These are phyloP conservation scores for Fraxinus quadrangulata DNA, from an alignment of 257 asterid genomes.

Conservation along the genomic window DNA sequence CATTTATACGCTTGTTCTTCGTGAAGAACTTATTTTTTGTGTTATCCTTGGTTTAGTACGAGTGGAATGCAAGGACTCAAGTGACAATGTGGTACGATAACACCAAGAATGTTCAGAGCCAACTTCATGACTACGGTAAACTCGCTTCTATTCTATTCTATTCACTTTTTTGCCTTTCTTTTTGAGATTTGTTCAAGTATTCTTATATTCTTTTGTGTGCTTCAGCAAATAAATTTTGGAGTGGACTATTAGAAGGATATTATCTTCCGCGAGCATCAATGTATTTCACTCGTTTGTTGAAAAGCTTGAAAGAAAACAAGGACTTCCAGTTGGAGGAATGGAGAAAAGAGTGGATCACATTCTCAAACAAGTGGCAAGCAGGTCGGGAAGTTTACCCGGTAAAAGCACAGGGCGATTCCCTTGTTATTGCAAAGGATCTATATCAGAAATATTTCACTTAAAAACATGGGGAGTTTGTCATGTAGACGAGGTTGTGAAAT, in stretches of 20 bases:
- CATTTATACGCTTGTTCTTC: not conserved
- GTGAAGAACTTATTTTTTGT: slow-evolving; percentile 1
- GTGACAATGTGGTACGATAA: slow-evolving; percentile 98
- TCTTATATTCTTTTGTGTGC: slow-evolving; percentile 7
- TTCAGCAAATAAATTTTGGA: slow-evolving; percentile 95
- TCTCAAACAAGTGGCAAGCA: slow-evolving; percentile 82
- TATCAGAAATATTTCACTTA: slow-evolving; percentile 58
- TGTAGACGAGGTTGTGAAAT: not conserved
- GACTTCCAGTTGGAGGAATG: slow-evolving; percentile 70
- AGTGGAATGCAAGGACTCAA: slow-evolving; percentile 99
- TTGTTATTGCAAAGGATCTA: slow-evolving; percentile 62
- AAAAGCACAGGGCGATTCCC: slow-evolving; percentile 68
- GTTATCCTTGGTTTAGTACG: slow-evolving; percentile 55
- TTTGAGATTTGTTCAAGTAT: not conserved
- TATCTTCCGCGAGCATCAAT: slow-evolving; percentile 89
- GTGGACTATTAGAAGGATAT: slow-evolving; percentile 65
- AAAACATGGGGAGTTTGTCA: slow-evolving; percentile 7
- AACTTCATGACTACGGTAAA: slow-evolving; percentile 93
- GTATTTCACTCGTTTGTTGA: slow-evolving; percentile 59
- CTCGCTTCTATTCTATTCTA: not conserved
- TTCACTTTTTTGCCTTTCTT: not conserved
- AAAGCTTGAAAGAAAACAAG: slow-evolving; percentile 54
- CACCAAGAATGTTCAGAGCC: slow-evolving; percentile 62
- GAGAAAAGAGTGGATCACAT: slow-evolving; percentile 92
- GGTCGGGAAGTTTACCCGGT: slow-evolving; percentile 64